Base-by-base conservation (phyloP, 345 rosid genomes). In the Bretschneidera sinensis region DNA sequence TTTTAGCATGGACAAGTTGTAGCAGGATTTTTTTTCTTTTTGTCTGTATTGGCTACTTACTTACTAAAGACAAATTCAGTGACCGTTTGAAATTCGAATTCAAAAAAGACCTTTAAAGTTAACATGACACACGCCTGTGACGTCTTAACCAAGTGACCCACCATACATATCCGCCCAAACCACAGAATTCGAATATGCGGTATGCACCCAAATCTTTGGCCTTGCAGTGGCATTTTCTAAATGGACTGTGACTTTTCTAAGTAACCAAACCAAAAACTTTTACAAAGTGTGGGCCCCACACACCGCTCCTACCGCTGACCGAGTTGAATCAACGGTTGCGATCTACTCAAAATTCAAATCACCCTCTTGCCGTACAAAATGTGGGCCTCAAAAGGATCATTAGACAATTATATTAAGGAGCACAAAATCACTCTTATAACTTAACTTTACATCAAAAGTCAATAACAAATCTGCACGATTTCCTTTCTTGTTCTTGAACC, bases 51-150 rank as follows among this genome's bases (percentile, higher is more conserved):
- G 22, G 34, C 6, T 43, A n/a, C 7, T 35, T 4, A 9, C 9
- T 39, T n/a, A n/a, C n/a, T n/a, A n/a, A n/a, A 25, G 7, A 64
- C 65, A 57, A 62, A 65, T 53, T 34, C 60, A 49, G 61, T 74
- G 78, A 74, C 78, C 78, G 78, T 74, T 74, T 74, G 43, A 74
- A 74, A 33, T 74, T 69, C 57, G 61, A 74, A 74, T 74, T 74
- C 71, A 65, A 68, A 66, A 24, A 39, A 0, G 10, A 11, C 33
- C 33, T 13, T 23, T 25, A 9, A 39, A 39, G 11, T 11, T 61
- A 56, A 8, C 9, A 59, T 35, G 45, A 22, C 20, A n/a, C n/a
- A 55, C 62, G 23, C 43, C 65, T 48, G 78, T 74, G 68, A 65
- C 70, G 8, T 56, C 55, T 5, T 7, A 21, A 1, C 16, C 33